These are phyloP conservation scores for Porpolomopsis calyptriformis DNA, from an alignment of 768 basidiomycete species.

Conservation along the genomic window DNA sequence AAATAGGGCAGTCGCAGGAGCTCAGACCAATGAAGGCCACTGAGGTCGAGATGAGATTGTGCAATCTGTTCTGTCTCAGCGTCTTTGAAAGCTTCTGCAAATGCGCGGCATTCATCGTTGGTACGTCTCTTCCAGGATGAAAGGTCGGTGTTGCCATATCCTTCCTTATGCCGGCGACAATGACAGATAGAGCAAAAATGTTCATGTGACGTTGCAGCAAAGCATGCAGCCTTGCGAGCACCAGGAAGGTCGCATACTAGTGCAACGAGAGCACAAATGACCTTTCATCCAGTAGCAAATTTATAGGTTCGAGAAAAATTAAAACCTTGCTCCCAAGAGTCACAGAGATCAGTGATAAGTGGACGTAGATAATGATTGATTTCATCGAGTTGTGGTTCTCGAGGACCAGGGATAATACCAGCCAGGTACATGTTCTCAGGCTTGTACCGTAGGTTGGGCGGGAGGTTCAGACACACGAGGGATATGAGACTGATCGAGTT, in stretches of 20 bases:
- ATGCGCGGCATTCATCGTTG: constrained; percentile 2
- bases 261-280: constrained; percentile 18
- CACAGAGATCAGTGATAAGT: constrained; percentile 18
- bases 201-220: constrained; percentile 10
- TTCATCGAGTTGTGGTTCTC: constrained; percentile 18
- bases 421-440: constrained; percentile 26
- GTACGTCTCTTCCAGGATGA: constrained; percentile 11
- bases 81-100: background rate
- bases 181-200: constrained; percentile 13
- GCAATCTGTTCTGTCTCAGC: constrained; percentile 11
- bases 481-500: constrained; percentile 22
- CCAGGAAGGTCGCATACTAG: constrained; percentile 29
- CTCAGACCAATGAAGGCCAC: constrained; percentile 19
- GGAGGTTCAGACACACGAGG: constrained; percentile 27
- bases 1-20: constrained; percentile 22
- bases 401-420: constrained; percentile 26
- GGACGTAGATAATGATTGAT: constrained; percentile 20
- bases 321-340: constrained; percentile 24
- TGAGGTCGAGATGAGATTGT: constrained; percentile 6
- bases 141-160: constrained; percentile 7
- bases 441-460: constrained; percentile 18
- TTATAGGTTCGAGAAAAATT: constrained; percentile 12
- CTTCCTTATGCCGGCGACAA: background rate
- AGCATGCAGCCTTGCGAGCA: constrained; percentile 17
- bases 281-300: constrained; percentile 10